A percentile compares a stretch with the other conserved stretches of the same genome.
Evolutionary conservation across 345 rosid species (phyloP).

Genomic region (Microcos paniculata): DNA sequence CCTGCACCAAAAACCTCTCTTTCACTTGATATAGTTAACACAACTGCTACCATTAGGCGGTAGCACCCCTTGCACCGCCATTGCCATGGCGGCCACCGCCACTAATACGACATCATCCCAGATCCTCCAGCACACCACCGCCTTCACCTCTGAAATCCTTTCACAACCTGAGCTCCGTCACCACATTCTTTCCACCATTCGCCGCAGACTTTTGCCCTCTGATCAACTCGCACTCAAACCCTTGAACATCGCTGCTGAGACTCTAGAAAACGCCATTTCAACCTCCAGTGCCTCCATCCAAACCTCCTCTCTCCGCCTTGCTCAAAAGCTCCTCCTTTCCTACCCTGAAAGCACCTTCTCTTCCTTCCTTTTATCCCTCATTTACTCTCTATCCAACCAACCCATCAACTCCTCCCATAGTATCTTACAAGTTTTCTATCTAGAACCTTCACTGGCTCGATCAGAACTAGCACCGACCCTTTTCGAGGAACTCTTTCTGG

Average conservation of each 20-base stretch:
- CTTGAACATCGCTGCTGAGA: slow-evolving; percentile 38
- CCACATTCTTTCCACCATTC: slow-evolving; percentile 38
- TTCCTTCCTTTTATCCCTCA: slow-evolving; percentile 49
- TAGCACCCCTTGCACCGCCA: neutral
- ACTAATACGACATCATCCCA: slow-evolving; percentile 26
- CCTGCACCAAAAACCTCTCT: neutral
- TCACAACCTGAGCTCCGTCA: slow-evolving; percentile 46
- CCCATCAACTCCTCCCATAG: slow-evolving; percentile 39
- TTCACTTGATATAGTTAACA: neutral
- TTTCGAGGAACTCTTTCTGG: slow-evolving; percentile 52
- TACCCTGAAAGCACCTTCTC: slow-evolving; percentile 34
- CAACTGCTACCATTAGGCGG: neutral
- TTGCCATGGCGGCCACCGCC: neutral
- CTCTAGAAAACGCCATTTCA: slow-evolving; percentile 48
- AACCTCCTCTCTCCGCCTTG: slow-evolving; percentile 48
- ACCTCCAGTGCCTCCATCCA: slow-evolving; percentile 22
- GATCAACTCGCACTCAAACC: slow-evolving; percentile 29
- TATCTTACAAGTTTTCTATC: slow-evolving; percentile 40
- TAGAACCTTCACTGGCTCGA: slow-evolving; percentile 48
- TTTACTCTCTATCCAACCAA: slow-evolving; percentile 38
- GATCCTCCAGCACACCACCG: slow-evolving; percentile 41
- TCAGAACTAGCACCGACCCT: slow-evolving; percentile 45
- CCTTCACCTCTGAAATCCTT: slow-evolving; percentile 39
- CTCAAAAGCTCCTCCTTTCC: slow-evolving; percentile 49
- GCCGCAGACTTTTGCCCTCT: slow-evolving; percentile 22